phyloP scores from a whole-genome alignment of 2,329 filamentous ascomycete genomes.

The Arachnomyces sp. region DNA sequence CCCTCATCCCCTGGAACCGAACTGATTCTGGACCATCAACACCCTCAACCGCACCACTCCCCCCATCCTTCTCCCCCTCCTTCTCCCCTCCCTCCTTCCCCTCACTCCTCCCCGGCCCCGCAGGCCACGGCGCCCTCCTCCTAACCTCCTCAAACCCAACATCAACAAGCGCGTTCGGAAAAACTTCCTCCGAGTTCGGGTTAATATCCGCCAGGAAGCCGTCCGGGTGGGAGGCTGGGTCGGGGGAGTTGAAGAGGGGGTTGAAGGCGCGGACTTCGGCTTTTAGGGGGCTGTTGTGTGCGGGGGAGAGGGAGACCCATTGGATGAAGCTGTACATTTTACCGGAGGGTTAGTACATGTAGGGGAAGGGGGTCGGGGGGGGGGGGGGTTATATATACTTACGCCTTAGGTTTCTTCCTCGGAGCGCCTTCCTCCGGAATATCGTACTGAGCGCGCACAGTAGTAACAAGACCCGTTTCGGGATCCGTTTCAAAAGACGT shows the following conservation, averaged over 20 bases:
- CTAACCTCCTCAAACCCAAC: constrained; percentile 71
- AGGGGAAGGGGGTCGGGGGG: neutral
- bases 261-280: constrained; percentile 74
- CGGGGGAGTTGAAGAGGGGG: constrained; percentile 75
- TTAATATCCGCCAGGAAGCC: constrained; percentile 81
- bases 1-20: constrained; percentile 83
- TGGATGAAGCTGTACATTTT: constrained; percentile 56
- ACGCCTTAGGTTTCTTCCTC: constrained; percentile 59
- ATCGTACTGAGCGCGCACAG: constrained; percentile 59
- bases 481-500: constrained; percentile 60
- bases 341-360: neutral
- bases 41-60: too few relatives aligned
- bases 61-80: constrained; percentile 16
- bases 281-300: constrained; percentile 50
- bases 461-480: constrained; percentile 54
- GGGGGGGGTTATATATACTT: constrained; percentile 19
- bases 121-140: constrained; percentile 69
- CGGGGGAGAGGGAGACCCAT: constrained; percentile 69
- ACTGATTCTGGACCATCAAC: constrained; percentile 59
- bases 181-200: constrained; percentile 73
- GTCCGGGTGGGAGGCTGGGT: constrained; percentile 66
- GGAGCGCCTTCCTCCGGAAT: constrained; percentile 58
- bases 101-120: constrained; percentile 61
- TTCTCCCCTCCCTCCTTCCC: constrained; percentile 42
- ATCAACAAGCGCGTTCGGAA: constrained; percentile 69